These are phyloP conservation scores for Lactuca saligna DNA, from an alignment of 129 eudicot species.

Conservation along the genomic window DNA sequence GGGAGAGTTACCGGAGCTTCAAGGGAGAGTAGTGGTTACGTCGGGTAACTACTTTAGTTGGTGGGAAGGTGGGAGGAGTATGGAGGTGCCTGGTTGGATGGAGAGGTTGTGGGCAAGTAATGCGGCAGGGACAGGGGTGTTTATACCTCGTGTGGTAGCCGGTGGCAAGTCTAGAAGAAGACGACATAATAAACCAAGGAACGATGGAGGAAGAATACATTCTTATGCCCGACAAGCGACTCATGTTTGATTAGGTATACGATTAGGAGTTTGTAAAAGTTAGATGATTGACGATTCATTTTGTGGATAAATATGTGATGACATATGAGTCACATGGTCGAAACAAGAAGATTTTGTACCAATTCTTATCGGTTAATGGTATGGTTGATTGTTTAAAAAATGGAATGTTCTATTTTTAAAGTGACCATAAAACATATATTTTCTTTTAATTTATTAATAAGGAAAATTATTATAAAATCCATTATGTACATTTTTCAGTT, in stretches of 20 bases:
- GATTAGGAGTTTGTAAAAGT: neutral
- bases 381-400: neutral
- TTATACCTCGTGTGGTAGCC: conserved; percentile 51
- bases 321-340: conserved; percentile 13
- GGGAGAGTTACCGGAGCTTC: conserved; percentile 1
- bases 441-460: too few species aligned
- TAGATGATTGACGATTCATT: conserved; percentile 4
- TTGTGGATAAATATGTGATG: conserved; percentile 5
- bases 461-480: too few species aligned
- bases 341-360: neutral
- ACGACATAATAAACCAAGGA: conserved; percentile 26
- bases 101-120: conserved; percentile 49
- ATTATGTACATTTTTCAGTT: too few species aligned
- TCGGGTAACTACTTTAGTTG: conserved; percentile 29
- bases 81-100: conserved; percentile 50
- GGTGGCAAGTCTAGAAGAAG: conserved; percentile 27
- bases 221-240: conserved; percentile 9
- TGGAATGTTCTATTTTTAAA: neutral
- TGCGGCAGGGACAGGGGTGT: conserved; percentile 65
- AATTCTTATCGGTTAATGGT: neutral
- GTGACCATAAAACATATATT: neutral
- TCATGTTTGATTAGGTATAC: conserved; percentile 13
- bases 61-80: conserved; percentile 29
- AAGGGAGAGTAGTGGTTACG: neutral
- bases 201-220: conserved; percentile 3